Conservation (phyloP, 208 protist species). For the Trypanosoma mega region DNA sequence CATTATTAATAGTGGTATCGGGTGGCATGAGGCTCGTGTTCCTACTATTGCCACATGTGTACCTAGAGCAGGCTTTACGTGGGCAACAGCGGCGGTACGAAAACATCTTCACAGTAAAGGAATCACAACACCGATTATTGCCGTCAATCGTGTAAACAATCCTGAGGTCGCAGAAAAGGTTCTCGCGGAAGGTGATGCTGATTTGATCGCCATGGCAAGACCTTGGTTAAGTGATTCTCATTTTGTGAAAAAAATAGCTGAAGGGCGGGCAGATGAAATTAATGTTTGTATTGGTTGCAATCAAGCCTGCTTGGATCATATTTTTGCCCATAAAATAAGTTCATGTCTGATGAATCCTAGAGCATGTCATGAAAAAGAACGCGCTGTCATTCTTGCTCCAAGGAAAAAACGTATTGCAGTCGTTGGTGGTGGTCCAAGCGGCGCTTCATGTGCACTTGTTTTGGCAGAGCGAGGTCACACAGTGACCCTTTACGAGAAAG, state of each 20-base stretch:
- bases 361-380: conserved; percentile 62
- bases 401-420: conserved; percentile 57
- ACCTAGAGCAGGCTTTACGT: conserved; percentile 71
- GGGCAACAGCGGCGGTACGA: conserved; percentile 47
- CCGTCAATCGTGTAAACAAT: conserved; percentile 84
- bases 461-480: conserved; percentile 62
- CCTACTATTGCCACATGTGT: conserved; percentile 87
- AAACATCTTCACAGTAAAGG: conserved; percentile 41
- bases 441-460: conserved; percentile 44
- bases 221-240: conserved; percentile 75
- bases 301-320: conserved; percentile 88
- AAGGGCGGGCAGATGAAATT: conserved; percentile 56
- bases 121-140: conserved; percentile 58
- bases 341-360: conserved; percentile 84
- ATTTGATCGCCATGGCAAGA: conserved; percentile 81
- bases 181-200: conserved; percentile 50
- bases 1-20: conserved; percentile 90
- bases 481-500: conserved; percentile 66
- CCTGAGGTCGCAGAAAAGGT: conserved; percentile 63
- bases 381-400: conserved; percentile 26
- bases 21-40: conserved; percentile 89
- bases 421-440: conserved; percentile 75
- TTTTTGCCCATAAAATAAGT: conserved; percentile 39
- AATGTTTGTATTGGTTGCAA: conserved; percentile 92
- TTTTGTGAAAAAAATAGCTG: conserved; percentile 62